Evolutionary conservation across 495 filamentous ascomycete species (phyloP), one percentile per base, ranked within the genome.

Genomic region (Beverwykella pulmonaria): DNA sequence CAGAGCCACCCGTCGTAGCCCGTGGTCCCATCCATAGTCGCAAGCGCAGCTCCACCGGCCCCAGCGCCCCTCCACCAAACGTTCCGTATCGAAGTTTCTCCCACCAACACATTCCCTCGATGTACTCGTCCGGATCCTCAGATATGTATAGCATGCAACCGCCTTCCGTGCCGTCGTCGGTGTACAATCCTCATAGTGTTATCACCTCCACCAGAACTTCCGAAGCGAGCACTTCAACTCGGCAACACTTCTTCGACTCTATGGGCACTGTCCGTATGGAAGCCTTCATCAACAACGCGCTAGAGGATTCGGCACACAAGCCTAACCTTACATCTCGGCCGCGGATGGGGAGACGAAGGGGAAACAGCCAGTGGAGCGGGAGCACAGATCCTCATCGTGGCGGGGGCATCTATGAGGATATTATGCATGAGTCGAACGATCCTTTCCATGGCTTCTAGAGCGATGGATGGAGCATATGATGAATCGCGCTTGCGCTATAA

Each of bases 231-330:
- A 74, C 74, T 25, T 69, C 71, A 7, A 73, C 75, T 23, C 72
- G 74, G 65, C 79, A 79, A 58, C 87, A 88, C 63, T 88, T 88
- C 77, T 87, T 88, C 74, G 87, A 89, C 59, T 87, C 90, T 0
- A 89, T 96, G 29, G 94, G 94, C 17, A 97, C 92, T 10, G 86
- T 98, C 44, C 86, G 94, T 29, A 98, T 98, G 94, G 94, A 98
- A 76, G 94, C 94, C 0, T 98, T 98, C 73, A 89, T 93, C 57
- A 87, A 86, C 61, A 84, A 84, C 15, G 74, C 84, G 15, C 55
- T 67, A 44, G 65, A 72, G 22, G 72, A 75, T 46, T 47, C 65
- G 2, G 61, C 39, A 2, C 52, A 32, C 23, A 44, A n/a, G 22
- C 20, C 27, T 53, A 27, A 3, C 23, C 25, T 29, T 15, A 52